Base-by-base conservation (phyloP, 2,329 filamentous ascomycete genomes). In the Stenocarpella maydis region DNA sequence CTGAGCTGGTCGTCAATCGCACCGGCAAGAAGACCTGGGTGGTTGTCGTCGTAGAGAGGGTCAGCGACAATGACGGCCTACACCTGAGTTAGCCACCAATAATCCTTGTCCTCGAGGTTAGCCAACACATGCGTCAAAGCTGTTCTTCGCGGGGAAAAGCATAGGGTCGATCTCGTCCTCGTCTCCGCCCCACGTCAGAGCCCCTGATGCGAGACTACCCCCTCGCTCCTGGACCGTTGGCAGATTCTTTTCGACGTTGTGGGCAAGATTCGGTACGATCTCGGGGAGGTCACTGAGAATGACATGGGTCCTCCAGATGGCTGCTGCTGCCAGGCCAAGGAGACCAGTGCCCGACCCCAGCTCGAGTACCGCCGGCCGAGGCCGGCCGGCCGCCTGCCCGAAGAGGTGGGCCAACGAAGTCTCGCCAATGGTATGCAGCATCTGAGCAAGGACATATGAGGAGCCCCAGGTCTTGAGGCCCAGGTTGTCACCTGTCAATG, bases 401-500 rank as follows among this genome's bases (percentile, higher is more conserved):
- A 89, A 80, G 9, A 87, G 73, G 52, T 83, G 80, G 39, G 82
- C 82, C 26, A 89, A 75, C 0, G 82, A 80, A 17, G 79, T 82
- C 52, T 78, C 79, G 9, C 76, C 80, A 47, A 90, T 81, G 15
- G 76, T 76, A 24, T 83, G 82, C 31, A 98, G 86, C 28, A 92
- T 89, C 73, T 88, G 91, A 0, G 95, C 92, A 5, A 98, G 88
- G 2, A 97, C 86, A 76, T 94, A 97, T 0, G 94, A 95, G 0
- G 94, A 95, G 0, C 92, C 93, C 96, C 96, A 98, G 0, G 96
- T 99, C 80, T 99, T 98, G 78, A 97, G 86, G 1, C 96, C 96
- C 21, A 98, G 84, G 70, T 93, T 92, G 79, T 98, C 95, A 8
- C 92, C 92, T 0, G 93, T 97, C 68, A 98, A 84, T 0, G 94